A percentile compares a stretch with the other conserved stretches of the same genome.
Conservation (phyloP, 148 eudicot genomes). For the Linanthus parryae region DNA sequence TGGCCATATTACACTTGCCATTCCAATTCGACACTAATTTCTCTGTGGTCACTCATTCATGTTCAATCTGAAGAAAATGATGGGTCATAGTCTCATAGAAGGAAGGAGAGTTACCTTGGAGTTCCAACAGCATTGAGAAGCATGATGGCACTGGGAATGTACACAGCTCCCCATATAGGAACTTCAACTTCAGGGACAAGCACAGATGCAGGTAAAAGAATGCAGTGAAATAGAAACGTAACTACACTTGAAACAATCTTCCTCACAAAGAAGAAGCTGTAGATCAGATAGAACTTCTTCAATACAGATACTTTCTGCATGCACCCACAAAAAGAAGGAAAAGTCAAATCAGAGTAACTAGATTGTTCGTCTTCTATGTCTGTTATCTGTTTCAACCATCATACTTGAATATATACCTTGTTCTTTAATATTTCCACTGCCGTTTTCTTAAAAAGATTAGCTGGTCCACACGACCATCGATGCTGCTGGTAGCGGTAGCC, state of each 20-base stretch:
- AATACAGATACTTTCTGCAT: constrained; percentile 80
- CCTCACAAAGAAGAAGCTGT: constrained; percentile 93
- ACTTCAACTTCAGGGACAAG: constrained; percentile 84
- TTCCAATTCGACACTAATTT: not conserved
- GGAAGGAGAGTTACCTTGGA: constrained; percentile 45
- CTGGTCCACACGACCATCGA: constrained; percentile 98
- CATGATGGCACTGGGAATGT: constrained; percentile 80
- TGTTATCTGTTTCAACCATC: not conserved
- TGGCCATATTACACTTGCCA: not conserved
- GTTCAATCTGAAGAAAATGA: not conserved
- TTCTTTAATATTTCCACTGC: constrained; percentile 72
- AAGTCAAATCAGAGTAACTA: not conserved
- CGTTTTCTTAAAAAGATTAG: constrained; percentile 90
- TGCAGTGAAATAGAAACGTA: constrained; percentile 78
- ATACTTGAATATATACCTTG: constrained; percentile 34
- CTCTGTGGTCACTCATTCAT: too few species aligned
- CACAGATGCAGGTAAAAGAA: constrained; percentile 66
- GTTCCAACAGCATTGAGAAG: constrained; percentile 87
- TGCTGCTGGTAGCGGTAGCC: constrained; percentile 93
- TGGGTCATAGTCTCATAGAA: not conserved
- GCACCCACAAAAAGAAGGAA: not conserved
- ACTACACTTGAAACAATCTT: constrained; percentile 89
- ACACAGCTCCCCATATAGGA: constrained; percentile 86
- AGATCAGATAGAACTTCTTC: constrained; percentile 89
- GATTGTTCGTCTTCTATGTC: not conserved